phyloP scores from a whole-genome alignment of 257 asterid species.

The Pogostemon cablin region DNA sequence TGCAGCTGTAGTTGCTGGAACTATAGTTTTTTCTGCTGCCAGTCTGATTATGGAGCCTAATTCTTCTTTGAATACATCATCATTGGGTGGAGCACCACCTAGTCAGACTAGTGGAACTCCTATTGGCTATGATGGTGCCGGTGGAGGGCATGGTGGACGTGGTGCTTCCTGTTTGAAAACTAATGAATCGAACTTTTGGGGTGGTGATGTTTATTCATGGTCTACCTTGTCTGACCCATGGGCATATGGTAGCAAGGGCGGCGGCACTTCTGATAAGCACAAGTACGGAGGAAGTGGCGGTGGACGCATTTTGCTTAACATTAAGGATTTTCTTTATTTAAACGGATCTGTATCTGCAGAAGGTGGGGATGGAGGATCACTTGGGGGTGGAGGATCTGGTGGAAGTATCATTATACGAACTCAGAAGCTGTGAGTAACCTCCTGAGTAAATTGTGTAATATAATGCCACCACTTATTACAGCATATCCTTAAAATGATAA shows the following conservation, averaged over 20 bases:
- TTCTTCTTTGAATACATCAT: constrained; percentile 74
- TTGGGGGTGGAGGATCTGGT: constrained; percentile 98
- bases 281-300: constrained; percentile 92
- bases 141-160: constrained; percentile 99
- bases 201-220: constrained; percentile 98
- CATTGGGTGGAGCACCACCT: constrained; percentile 88
- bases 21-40: constrained; percentile 59
- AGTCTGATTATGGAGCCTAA: constrained; percentile 65
- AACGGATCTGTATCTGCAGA: constrained; percentile 89
- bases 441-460: constrained; percentile 36
- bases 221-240: constrained; percentile 71
- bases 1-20: constrained; percentile 78
- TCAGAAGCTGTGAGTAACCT: constrained; percentile 81
- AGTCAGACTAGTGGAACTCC: constrained; percentile 98
- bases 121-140: constrained; percentile 86
- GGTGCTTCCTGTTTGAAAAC: constrained; percentile 95
- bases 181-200: constrained; percentile 71
- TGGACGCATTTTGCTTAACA: constrained; percentile 72
- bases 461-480: constrained; percentile 6
- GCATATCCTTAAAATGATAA: constrained; percentile 8
- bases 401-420: constrained; percentile 76
- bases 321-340: constrained; percentile 60
- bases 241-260: constrained; percentile 93
- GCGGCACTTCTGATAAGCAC: constrained; percentile 69
- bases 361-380: constrained; percentile 92